Base-by-base conservation (phyloP, 108 stramenopile genomes). In the Skeletonema tropicum region DNA sequence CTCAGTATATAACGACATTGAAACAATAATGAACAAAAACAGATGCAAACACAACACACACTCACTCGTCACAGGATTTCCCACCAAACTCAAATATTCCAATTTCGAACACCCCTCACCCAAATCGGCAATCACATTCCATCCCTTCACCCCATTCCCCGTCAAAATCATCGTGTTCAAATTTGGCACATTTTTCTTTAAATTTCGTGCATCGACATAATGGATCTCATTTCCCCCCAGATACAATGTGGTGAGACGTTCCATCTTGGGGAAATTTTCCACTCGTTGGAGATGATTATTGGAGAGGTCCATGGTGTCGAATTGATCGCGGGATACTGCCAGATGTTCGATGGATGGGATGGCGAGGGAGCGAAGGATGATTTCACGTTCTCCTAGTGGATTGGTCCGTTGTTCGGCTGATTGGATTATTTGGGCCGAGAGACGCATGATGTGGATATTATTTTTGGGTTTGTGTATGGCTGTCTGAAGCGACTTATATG, bases 61-160 rank as follows among this genome's bases (percentile, higher is more conserved):
- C 90, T 91, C 81, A 92, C 90, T 83, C 64, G 90, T 89, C 7
- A 94, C 90, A 58, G 93, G 89, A 79, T 94, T 94, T 23, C 90
- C 90, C 42, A 61, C 64, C 49, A 94, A 82, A 63, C 74, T 86
- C 58, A 94, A 73, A 71, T 85, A 82, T 74, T 92, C 82, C 46
- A 94, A 79, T 60, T 88, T 87, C 35, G 81, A 63, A 77, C 85
- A 92, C 17, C 89, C 93, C 61, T 83, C 65, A 25, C 86, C 93
- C 58, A 94, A 67, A 60, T 88, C 88, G 23, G 74, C 79, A 19
- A 94, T 57, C 52, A 89, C 84, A 69, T 85, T 77, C 76, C 92
- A 81, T 9, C 87, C 86, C 25, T 73, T 71, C 21, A 94, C 89
- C n/a, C 77, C 72, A 69, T 92, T 92, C 77, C 85, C 62, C 41